phyloP scores from a whole-genome alignment of 768 basidiomycete species.

The Suillus discolor region DNA sequence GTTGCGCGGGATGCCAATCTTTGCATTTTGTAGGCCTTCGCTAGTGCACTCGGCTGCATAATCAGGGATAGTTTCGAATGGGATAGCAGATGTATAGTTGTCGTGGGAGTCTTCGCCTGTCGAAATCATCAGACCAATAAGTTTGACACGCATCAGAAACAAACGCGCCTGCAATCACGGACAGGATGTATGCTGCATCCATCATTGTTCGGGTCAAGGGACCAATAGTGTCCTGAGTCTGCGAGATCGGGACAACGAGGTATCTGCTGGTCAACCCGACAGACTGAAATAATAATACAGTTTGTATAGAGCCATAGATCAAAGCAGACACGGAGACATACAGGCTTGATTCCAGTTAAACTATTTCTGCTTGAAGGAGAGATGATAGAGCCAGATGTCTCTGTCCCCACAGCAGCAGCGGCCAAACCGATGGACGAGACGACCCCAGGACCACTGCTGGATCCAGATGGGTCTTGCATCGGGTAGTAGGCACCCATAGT shows the following conservation, averaged over 20 bases:
- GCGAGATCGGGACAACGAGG: slow-evolving; percentile 52
- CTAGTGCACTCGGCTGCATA: neutral
- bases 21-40: neutral
- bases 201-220: slow-evolving; percentile 51
- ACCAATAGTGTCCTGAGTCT: slow-evolving; percentile 55
- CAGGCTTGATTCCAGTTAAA: slow-evolving; percentile 56
- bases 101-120: neutral
- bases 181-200: slow-evolving; percentile 54
- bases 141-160: neutral
- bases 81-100: slow-evolving; percentile 7
- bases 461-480: slow-evolving; percentile 51
- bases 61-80: slow-evolving; percentile 1
- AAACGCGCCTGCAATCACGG: slow-evolving; percentile 47
- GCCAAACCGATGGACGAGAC: slow-evolving; percentile 49
- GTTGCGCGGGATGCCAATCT: slow-evolving; percentile 7
- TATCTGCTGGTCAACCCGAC: slow-evolving; percentile 5
- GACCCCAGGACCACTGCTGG: slow-evolving; percentile 55
- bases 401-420: slow-evolving; percentile 44
- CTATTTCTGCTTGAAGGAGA: slow-evolving; percentile 53
- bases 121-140: neutral
- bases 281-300: slow-evolving; percentile 2
- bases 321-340: neutral
- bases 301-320: neutral
- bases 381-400: slow-evolving; percentile 53
- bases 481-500: slow-evolving; percentile 47